Base-by-base conservation (phyloP, 352 stramenopile species). In the Aphanomyces cochlioides region DNA sequence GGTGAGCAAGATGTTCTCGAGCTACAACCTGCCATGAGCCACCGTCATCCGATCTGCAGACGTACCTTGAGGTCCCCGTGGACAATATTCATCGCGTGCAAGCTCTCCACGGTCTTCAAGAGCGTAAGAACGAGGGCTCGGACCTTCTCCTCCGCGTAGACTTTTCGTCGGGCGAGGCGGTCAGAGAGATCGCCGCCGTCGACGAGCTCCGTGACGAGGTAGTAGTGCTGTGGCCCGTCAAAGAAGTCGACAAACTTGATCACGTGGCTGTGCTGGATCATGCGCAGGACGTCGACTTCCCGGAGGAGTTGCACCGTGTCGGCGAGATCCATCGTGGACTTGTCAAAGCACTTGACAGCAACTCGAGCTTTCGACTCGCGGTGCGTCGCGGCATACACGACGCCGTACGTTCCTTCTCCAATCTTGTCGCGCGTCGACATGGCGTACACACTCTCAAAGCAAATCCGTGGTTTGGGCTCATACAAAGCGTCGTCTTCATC, bases 71-170 rank as follows among this genome's bases (percentile, higher is more conserved):
- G 89, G 69, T 93, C 86, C 41, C 84, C 80, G 60, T 93, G 86
- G 56, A 92, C 65, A 41, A 96, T 95, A 72, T 93, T 88, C 75
- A 75, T 83, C 56, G 81, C 87, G 69, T 93, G 85, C 45, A 95
- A 72, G 71, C 91, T 93, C 56, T 85, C 75, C 45, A 95, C 66
- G 8, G 85, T 85, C 47, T 81, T 78, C 3, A 93, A 77, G 47
- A 95, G 83, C 65, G 92, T 89, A 12, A 76, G 83, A 37, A 89
- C 75, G 56, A 90, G 90, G 67, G 90, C 81, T 17, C 83, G 79
- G 38, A 85, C 87, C 58, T 92, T 81, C 34, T 85, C 80, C 78
- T 95, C 87, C 69, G 82, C 90, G 78, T 93, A 93, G 5, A 92
- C 87, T 66, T 84, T 84, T 15, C 90, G 80, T 47, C 85, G 84